Percentiles rank a stretch among this genome's conserved stretches.
phyloP scores from a whole-genome alignment of 352 stramenopile species.

The Globisporangium abappressorium region DNA sequence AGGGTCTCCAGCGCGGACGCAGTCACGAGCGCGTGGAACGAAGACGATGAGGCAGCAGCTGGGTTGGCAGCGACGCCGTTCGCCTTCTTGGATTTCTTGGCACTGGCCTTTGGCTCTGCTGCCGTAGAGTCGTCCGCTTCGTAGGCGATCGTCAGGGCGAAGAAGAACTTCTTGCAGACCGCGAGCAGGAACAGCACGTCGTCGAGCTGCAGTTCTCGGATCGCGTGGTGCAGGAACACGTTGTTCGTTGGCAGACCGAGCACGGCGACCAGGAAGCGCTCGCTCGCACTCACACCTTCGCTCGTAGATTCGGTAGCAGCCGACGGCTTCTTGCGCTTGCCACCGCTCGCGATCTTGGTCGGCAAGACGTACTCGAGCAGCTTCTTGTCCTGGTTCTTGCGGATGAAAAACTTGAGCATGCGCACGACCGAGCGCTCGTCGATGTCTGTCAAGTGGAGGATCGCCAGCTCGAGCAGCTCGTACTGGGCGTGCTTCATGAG shows the following conservation, averaged over 20 bases:
- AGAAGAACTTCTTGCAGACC: constrained; percentile 69
- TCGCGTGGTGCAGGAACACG: constrained; percentile 78
- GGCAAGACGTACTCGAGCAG: constrained; percentile 35
- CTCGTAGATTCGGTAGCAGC: not conserved
- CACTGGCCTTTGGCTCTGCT: not conserved
- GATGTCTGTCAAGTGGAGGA: constrained; percentile 69
- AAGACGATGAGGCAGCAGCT: constrained; percentile 14
- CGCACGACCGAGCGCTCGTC: constrained; percentile 73
- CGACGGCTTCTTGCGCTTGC: constrained; percentile 29
- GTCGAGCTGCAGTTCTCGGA: constrained; percentile 60
- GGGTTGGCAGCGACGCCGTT: constrained; percentile 13
- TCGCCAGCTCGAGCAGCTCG: constrained; percentile 54
- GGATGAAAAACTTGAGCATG: constrained; percentile 75
- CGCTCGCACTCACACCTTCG: constrained; percentile 25
- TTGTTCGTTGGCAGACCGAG: constrained; percentile 59
- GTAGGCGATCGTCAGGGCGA: constrained; percentile 32
- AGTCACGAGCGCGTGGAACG: constrained; percentile 16
- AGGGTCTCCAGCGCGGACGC: constrained; percentile 22
- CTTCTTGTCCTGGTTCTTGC: constrained; percentile 37
- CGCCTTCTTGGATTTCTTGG: constrained; percentile 15
- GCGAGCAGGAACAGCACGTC: constrained; percentile 70
- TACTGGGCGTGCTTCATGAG: constrained; percentile 72
- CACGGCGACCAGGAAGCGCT: constrained; percentile 58
- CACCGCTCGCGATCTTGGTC: constrained; percentile 15
- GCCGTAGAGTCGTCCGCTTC: constrained; percentile 9